Conservation (phyloP, 495 filamentous ascomycete species). For the Penicillium soppii region DNA sequence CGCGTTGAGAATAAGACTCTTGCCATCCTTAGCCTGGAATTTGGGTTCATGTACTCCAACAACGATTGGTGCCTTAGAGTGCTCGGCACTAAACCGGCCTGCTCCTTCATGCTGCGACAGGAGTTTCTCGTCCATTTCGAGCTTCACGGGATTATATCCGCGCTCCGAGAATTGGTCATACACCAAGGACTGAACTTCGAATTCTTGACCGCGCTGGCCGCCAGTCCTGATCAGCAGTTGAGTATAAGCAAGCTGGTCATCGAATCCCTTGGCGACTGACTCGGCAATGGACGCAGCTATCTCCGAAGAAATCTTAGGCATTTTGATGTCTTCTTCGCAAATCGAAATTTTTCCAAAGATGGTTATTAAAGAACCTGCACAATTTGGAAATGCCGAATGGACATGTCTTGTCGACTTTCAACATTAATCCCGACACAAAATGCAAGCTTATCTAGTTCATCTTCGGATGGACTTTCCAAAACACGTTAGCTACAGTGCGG, state of each 20-base stretch:
- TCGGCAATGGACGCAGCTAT: background rate
- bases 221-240: background rate
- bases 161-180: background rate
- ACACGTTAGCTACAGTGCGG: too few species aligned
- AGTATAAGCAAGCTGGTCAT: background rate
- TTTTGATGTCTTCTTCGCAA: background rate
- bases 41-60: background rate
- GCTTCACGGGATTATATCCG: background rate
- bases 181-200: background rate
- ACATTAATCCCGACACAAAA: too few species aligned
- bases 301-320: background rate
- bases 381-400: too few species aligned
- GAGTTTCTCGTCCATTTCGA: background rate
- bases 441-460: too few species aligned
- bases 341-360: too few species aligned
- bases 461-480: too few species aligned
- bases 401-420: too few species aligned
- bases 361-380: too few species aligned
- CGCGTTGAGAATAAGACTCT: background rate
- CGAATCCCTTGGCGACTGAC: background rate
- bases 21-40: background rate
- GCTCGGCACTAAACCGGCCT: background rate
- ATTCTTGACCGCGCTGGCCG: background rate
- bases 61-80: background rate
- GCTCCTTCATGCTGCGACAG: background rate